phyloP scores from a whole-genome alignment of 805 yeast genomes.

The Wickerhamiella slavikovae region DNA sequence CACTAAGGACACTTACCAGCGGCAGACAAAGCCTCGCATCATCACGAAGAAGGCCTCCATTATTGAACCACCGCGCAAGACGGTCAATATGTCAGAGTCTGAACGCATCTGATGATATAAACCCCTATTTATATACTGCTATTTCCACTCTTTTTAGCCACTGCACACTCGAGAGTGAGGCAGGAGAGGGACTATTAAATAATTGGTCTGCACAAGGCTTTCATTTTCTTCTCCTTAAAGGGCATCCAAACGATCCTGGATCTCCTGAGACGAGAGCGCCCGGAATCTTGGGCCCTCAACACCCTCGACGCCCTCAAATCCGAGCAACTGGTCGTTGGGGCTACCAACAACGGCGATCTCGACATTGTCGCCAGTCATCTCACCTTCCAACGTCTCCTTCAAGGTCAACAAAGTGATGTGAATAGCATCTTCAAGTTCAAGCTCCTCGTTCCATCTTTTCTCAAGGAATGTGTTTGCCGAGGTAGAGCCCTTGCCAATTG shows the following conservation, averaged over 20 bases:
- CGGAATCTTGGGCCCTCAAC: conserved; percentile 81
- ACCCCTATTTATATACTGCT: neutral
- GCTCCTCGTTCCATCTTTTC: conserved; percentile 94
- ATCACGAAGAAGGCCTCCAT: conserved; percentile 73
- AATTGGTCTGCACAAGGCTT: neutral
- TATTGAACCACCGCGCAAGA: conserved; percentile 59
- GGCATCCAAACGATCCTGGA: conserved; percentile 87
- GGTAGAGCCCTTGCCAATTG: conserved; percentile 87
- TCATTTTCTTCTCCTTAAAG: conserved; percentile 23
- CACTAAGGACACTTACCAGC: conserved; percentile 67
- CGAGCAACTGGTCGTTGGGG: conserved; percentile 61
- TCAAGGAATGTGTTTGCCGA: conserved; percentile 96
- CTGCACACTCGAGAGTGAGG: too few species aligned
- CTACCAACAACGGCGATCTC: conserved; percentile 78
- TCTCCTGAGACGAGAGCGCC: conserved; percentile 71
- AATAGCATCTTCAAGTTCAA: conserved; percentile 94
- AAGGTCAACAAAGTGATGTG: conserved; percentile 86
- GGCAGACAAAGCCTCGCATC: conserved; percentile 72
- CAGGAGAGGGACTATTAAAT: neutral
- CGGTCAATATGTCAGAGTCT: neutral
- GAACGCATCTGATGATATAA: too few species aligned
- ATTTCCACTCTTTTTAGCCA: too few species aligned
- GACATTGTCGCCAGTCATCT: conserved; percentile 87
- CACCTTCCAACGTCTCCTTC: conserved; percentile 95
- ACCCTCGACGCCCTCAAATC: conserved; percentile 61